Evolutionary conservation across 2,329 filamentous ascomycete species (phyloP), one percentile per base, ranked within the genome.

Genomic region (Verticillium isaacii): DNA sequence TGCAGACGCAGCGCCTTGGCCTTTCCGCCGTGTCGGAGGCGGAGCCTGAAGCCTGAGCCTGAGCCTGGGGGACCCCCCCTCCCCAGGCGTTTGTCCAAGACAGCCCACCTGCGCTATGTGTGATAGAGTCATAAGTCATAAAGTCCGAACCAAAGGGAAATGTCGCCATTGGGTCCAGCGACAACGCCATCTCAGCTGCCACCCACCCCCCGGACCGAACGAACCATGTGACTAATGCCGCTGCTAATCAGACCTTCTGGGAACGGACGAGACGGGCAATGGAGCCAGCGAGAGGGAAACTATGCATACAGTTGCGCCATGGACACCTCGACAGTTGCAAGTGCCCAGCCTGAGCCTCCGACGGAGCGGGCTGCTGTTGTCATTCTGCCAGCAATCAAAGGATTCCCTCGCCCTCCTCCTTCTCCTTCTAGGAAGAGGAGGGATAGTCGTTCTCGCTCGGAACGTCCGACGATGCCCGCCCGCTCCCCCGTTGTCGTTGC

Each of bases 111-210:
- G 25, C 25, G 32, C 25, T 17, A 50, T 56, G 19, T 25, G 29
- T 15, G 29, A 56, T 34, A 56, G 25, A 32, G 34, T 19, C 45
- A 52, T 52, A 52, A 29, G 29, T 29, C 29, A 29, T 29, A 29
- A 29, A 29, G 29, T 29, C 29, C 29, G 29, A 29, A 29, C 29
- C 29, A 29, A 29, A 52, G 5, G n/a, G 8, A 23, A 41, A 58
- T 58, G 57, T 58, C 57, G 57, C 57, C 37, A 58, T 58, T 41
- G 37, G 39, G 17, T 32, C 57, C 45, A 58, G 45, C 15, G 15
- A 58, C 15, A 19, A 58, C 57, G 57, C 57, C 37, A 58, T 58
- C 39, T 19, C 29, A 41, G 34, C 17, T n/a, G 15, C 32, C 25
- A 29, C 57, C 37, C 56, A 15, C 56, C 56, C 56, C 39, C 36